phyloP scores from a whole-genome alignment of 2,329 filamentous ascomycete species.

The Teratosphaeria pseudoeucalypti region DNA sequence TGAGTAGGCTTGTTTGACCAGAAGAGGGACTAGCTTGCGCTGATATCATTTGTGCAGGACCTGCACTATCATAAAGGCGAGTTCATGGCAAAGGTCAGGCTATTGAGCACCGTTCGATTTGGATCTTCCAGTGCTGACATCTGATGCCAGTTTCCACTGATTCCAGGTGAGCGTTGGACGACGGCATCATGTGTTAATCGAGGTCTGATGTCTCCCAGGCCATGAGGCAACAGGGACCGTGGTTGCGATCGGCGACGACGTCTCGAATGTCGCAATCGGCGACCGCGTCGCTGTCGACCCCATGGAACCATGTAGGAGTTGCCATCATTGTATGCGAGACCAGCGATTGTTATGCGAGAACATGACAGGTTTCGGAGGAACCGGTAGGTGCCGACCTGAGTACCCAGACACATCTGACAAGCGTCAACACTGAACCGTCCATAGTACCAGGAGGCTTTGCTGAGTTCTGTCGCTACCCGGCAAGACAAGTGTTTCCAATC shows the following conservation, averaged over 20 bases:
- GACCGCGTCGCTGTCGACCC: slow-evolving; percentile 54
- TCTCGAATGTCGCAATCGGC: slow-evolving; percentile 50
- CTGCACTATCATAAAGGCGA: slow-evolving; percentile 58
- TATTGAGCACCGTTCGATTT: not conserved
- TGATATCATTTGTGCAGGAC: slow-evolving; percentile 14
- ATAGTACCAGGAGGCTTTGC: slow-evolving; percentile 4
- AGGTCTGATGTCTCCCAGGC: not conserved
- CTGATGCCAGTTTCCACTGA: slow-evolving; percentile 9
- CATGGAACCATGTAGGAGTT: slow-evolving; percentile 58
- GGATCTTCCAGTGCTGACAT: not conserved
- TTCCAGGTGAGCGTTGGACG: slow-evolving; percentile 28
- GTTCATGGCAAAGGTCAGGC: slow-evolving; percentile 35
- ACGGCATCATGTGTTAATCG: not conserved
- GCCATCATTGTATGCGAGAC: slow-evolving; percentile 63
- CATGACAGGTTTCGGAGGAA: slow-evolving; percentile 57
- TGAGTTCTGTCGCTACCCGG: slow-evolving; percentile 5
- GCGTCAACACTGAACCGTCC: not conserved
- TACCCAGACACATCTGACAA: not conserved
- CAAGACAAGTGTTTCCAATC: slow-evolving; percentile 1
- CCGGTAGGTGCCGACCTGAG: not conserved
- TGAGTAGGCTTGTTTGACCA: not conserved
- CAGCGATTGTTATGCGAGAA: slow-evolving; percentile 59
- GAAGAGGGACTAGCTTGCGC: not conserved
- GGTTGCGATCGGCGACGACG: slow-evolving; percentile 47
- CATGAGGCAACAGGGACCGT: slow-evolving; percentile 60